phyloP scores from a whole-genome alignment of 257 asterid genomes.

The Echites panduratus region DNA sequence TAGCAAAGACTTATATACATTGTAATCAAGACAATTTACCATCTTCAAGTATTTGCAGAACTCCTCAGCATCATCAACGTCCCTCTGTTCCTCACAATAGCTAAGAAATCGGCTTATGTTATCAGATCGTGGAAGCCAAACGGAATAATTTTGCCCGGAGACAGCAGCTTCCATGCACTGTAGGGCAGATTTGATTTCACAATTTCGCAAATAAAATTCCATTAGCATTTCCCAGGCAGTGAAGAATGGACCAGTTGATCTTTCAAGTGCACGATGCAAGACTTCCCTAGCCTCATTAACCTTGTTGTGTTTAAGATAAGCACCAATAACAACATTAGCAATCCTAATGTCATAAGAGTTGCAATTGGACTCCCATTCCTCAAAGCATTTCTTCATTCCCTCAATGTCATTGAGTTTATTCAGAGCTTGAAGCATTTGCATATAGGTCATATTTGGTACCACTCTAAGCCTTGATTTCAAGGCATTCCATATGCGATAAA shows the following conservation, averaged over 20 bases:
- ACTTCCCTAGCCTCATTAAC: conserved; percentile 49
- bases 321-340: conserved; percentile 40
- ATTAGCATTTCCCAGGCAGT: conserved; percentile 46
- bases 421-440: conserved; percentile 61
- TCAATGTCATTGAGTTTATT: conserved; percentile 42
- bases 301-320: conserved; percentile 45
- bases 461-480: conserved; percentile 38
- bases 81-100: conserved; percentile 33
- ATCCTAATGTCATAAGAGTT: conserved; percentile 47
- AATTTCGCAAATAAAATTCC: conserved; percentile 36
- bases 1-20: conserved; percentile 36
- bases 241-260: conserved; percentile 53
- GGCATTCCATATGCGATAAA: conserved; percentile 59
- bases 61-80: conserved; percentile 55
- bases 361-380: conserved; percentile 67
- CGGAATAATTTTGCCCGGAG: conserved; percentile 13
- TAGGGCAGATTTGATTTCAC: conserved; percentile 34
- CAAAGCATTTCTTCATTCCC: conserved; percentile 54
- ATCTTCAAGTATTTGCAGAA: conserved; percentile 51
- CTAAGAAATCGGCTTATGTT: conserved; percentile 30
- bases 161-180: conserved; percentile 40
- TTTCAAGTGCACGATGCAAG: conserved; percentile 28
- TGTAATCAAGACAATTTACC: conserved; percentile 35
- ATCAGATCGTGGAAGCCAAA: conserved; percentile 43
- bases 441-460: conserved; percentile 53